These are phyloP conservation scores for Cladosporium sp. DNA, from an alignment of 2,329 filamentous ascomycete genomes.

Conservation along the genomic window DNA sequence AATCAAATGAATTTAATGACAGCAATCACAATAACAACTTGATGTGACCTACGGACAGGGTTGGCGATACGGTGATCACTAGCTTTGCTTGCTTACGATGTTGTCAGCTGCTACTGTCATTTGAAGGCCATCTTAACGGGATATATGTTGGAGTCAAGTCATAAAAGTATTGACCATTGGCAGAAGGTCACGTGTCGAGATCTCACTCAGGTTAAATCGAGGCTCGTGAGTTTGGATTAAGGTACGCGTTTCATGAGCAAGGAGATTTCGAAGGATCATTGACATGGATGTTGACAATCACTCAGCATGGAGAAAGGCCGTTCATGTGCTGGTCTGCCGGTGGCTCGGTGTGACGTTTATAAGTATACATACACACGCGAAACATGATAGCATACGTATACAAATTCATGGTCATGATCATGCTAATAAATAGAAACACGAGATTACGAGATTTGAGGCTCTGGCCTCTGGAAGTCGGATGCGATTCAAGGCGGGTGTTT, in stretches of 20 bases:
- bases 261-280: too few relatives aligned
- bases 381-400: too few relatives aligned
- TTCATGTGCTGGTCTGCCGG: not conserved
- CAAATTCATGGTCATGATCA: not conserved
- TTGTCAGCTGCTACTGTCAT: too few relatives aligned
- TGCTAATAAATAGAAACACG: not conserved
- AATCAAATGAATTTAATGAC: not conserved
- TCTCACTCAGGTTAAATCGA: not conserved
- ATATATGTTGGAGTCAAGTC: too few relatives aligned
- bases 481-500: not conserved
- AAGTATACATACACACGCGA: not conserved
- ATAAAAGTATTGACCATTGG: not conserved
- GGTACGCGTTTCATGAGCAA: not conserved
- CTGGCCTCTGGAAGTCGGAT: not conserved
- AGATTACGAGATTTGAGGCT: not conserved
- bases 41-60: not conserved
- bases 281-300: not conserved
- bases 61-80: too few relatives aligned
- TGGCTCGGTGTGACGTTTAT: not conserved
- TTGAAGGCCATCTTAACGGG: too few relatives aligned
- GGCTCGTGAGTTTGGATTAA: not conserved
- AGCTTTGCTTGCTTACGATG: too few relatives aligned
- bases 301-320: not conserved
- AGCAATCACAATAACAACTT: not conserved
- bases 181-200: not conserved